Base-by-base conservation (phyloP, 257 asterid genomes). In the Oldenlandia corymbosa region DNA sequence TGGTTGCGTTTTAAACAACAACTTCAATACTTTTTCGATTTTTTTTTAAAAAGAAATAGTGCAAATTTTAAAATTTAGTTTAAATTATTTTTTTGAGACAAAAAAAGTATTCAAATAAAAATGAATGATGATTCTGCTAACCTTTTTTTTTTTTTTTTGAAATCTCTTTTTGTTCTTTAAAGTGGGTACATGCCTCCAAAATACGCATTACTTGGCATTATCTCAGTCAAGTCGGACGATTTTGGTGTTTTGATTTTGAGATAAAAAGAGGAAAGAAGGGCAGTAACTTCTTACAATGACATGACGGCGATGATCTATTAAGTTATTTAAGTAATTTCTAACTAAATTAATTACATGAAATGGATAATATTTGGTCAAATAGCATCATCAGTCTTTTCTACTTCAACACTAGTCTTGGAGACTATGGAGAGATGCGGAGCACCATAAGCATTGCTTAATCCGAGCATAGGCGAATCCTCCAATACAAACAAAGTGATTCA, bases 381-480 rank as follows among this genome's bases (percentile, higher is more conserved):
- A n/a, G n/a, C n/a, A n/a, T n/a, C n/a, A n/a, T n/a, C n/a, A n/a
- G n/a, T n/a, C n/a, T n/a, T n/a, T n/a, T n/a, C n/a, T n/a, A n/a
- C n/a, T n/a, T n/a, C n/a, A n/a, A n/a, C n/a, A n/a, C n/a, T 36
- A 76, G 81, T 69, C 75, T 23, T 71, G 77, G 81, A 68, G 41
- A 24, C 41, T 50, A 7, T 72, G 81, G 77, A 64, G 56, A 14
- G 60, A 47, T 7, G n/a, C 21, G 70, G 70, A 32, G 56, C 41
- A 26, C 64, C 60, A 16, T 37, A 68, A 28, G 61, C 67, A 42
- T 20, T 76, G 54, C 12, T 68, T 57, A 78, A 76, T 41, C 70
- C 75, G 47, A 45, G 26, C 21, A 57, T 72, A 18, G 64, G 53
- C 3, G 68, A 60, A 24, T 53, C n/a, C n/a, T 60, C 43, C 36